Base-by-base conservation (phyloP, 805 yeast species). In the Suhomyces emberorum region DNA sequence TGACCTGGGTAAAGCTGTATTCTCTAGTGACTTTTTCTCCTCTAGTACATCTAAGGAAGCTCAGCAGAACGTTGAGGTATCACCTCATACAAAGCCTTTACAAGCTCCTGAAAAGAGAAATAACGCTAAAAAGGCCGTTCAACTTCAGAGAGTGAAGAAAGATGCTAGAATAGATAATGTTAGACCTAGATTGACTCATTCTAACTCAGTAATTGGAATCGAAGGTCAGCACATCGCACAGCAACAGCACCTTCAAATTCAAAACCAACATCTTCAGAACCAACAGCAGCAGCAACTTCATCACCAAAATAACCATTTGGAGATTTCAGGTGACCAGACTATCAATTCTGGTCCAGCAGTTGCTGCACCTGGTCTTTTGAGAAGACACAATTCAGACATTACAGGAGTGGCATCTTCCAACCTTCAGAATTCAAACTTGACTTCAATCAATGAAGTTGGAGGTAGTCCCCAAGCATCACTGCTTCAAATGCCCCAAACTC, bases 1-100 rank as follows among this genome's bases (percentile, higher is more conserved):
- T 41, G 70, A 62, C 32, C 56, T 52, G 49, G 73, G 73, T 7
- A 61, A 61, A 35, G 73, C 73, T 6, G 58, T 57, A 7, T 58
- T 68, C 40, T 54, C 62, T 8, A 44, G 44, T 15, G 55, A 55
- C 34, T 43, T 49, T 34, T 45, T 52, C 32, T 16, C 39, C 1
- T 7, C 28, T 7, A 15, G 26, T 9, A 7, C 32, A 5, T 11
- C 15, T 5, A 8, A 8, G 1, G 30, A 19, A 6, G 7, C 8
- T 7, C 14, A 15, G 5, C 14, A 15, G 4, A 27, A 16, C 17
- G 30, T 9, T n/a, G 25, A 33, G 10, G 30, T 33, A 2, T 26
- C 30, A 15, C 30, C 30, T 7, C 21, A 24, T 10, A 18, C 36
- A 21, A 33, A 25, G 21, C 23, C 17, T 17, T 35, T n/a, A 18